These are phyloP conservation scores for Fagus crenata DNA, from an alignment of 306 rosid species.

Conservation along the genomic window DNA sequence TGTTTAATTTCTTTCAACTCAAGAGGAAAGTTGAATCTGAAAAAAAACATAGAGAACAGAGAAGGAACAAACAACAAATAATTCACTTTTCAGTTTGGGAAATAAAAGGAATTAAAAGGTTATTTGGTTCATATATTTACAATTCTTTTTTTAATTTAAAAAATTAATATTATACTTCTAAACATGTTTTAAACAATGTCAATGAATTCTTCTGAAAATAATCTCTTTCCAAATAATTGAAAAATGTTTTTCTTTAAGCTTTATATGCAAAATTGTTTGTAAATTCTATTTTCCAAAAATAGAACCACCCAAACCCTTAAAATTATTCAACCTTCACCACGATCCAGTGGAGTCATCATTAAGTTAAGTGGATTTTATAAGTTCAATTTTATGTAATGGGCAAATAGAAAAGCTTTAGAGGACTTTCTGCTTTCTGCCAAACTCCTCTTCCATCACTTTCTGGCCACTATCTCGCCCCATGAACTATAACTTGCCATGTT, in stretches of 20 bases:
- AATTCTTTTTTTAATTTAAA: too few species aligned
- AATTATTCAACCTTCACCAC: too few species aligned
- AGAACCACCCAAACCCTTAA: too few species aligned
- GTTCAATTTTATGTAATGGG: background rate
- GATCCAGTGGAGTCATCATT: too few species aligned
- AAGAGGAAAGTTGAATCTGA: background rate
- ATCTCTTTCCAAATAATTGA: too few species aligned
- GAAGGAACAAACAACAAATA: background rate
- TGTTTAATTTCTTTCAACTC: background rate
- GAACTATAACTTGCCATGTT: background rate
- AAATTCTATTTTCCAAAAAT: too few species aligned
- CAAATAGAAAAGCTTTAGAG: background rate
- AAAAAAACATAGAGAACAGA: background rate
- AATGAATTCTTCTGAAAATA: too few species aligned
- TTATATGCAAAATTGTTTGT: too few species aligned
- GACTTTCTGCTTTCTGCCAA: background rate
- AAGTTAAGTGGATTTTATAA: background rate
- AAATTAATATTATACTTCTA: too few species aligned
- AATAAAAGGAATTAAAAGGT: background rate
- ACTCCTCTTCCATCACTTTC: slow-evolving; percentile 5
- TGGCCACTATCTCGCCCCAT: background rate
- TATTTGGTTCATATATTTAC: too few species aligned
- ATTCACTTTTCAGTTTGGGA: background rate
- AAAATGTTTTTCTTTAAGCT: too few species aligned
- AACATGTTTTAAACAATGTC: too few species aligned